Conservation (phyloP, 2,329 filamentous ascomycete species). For the Fusarium domesticum region DNA sequence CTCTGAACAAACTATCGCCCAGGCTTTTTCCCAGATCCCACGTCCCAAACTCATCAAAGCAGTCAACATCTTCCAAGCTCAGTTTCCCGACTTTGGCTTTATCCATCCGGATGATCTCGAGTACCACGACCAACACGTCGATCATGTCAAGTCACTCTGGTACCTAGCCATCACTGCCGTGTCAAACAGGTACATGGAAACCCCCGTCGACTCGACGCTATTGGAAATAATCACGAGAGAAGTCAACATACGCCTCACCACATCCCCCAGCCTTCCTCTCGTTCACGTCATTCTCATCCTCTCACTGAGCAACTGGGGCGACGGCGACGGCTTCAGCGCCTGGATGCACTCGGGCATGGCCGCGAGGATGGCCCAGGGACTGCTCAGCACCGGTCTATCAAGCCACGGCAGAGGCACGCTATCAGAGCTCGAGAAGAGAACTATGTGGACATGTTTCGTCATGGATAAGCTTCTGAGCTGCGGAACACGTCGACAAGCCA, state of each 20-base stretch:
- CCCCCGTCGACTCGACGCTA: not conserved
- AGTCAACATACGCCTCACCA: slow-evolving; percentile 13
- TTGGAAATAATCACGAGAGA: slow-evolving; percentile 7
- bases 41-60: slow-evolving; percentile 10
- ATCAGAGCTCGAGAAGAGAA: slow-evolving; percentile 23
- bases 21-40: slow-evolving; percentile 4
- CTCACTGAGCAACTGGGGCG: slow-evolving; percentile 24
- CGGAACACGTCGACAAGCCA: slow-evolving; percentile 22
- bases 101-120: slow-evolving; percentile 26
- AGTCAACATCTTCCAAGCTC: slow-evolving; percentile 15
- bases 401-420: slow-evolving; percentile 13
- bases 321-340: slow-evolving; percentile 26
- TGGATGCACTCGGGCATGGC: slow-evolving; percentile 29
- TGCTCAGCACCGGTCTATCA: slow-evolving; percentile 19
- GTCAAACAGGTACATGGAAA: slow-evolving; percentile 11
- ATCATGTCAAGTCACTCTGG: slow-evolving; percentile 11
- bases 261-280: slow-evolving; percentile 13
- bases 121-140: slow-evolving; percentile 9
- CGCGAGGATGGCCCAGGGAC: slow-evolving; percentile 23
- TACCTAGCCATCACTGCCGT: slow-evolving; percentile 17
- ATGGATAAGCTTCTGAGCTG: slow-evolving; percentile 25
- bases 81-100: slow-evolving; percentile 27
- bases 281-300: slow-evolving; percentile 24
- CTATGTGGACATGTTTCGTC: slow-evolving; percentile 24
- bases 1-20: slow-evolving; percentile 5